Base-by-base conservation (phyloP, 345 rosid genomes). In the Microcos paniculata region DNA sequence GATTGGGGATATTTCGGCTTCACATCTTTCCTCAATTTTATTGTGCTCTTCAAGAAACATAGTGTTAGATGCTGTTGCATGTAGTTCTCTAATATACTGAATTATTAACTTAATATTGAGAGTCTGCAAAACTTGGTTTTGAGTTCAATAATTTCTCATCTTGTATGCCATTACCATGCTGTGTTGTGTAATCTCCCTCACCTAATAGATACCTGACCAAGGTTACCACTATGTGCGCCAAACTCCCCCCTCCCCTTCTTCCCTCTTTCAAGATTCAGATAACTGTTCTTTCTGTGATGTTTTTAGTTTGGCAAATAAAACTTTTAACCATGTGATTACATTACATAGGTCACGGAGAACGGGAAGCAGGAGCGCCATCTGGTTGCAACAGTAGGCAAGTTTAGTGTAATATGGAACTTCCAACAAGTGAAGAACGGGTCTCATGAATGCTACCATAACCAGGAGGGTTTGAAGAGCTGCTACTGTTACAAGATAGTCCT, bases 381-480 rank as follows among this genome's bases (percentile, higher is more conserved):
- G 82, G 99, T 92, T 30, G 97, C 99, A 82, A 96, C 99, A 1
- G 97, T 91, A 56, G 98, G 99, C 76, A 96, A 92, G 82, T 96
- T 96, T 82, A 96, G 99, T 66, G 98, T 90, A 80, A 89, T 92
- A 75, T 92, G 95, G 97, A 87, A 90, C 82, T 92, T 92, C 79
- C 93, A 83, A 70, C 97, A 88, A 77, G 95, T 88, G 77, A 90
- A 92, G 87, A 86, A 92, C 46, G 87, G 95, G 35, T 72, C 90
- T 42, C 94, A 92, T 71, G 94, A 90, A 80, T 92, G 97, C 85
- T 92, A 92, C 84, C 79, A 65, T 16, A 89, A 92, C 13, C 93
- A 90, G 74, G 92, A 88, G 81, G 92, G 97, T 46, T 80, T 92
- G 67, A 92, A 90, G 85, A 92, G 92, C 84, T 90, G 97, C 83